Percentiles rank a stretch among this genome's conserved stretches.
Evolutionary conservation across 1,284 basidiomycete species (phyloP).

Genomic region (Cryptococcus sp.): DNA sequence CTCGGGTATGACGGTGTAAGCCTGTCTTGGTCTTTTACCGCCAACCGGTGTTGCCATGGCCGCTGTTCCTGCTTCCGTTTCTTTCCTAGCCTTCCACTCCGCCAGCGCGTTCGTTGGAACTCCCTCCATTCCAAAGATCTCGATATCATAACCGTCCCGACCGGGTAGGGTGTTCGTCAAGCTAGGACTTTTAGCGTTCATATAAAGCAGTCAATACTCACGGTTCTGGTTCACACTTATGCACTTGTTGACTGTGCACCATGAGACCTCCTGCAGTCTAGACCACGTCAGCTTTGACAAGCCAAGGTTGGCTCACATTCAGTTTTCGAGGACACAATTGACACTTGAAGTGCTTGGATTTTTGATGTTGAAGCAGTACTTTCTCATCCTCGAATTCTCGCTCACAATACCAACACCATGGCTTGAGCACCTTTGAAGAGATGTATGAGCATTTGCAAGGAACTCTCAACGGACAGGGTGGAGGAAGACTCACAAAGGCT

Average conservation of each 20-base stretch:
- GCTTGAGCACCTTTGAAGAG: slow-evolving; percentile 64
- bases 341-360: slow-evolving; percentile 99
- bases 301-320: slow-evolving; percentile 52
- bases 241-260: slow-evolving; percentile 98
- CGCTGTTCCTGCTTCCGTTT: slow-evolving; percentile 76
- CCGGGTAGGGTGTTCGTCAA: slow-evolving; percentile 96
- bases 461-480: too few species aligned
- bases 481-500: slow-evolving; percentile 35
- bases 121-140: slow-evolving; percentile 99
- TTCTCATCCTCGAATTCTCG: slow-evolving; percentile 98
- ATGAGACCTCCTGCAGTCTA: slow-evolving; percentile 85
- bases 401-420: slow-evolving; percentile 99
- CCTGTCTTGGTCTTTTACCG: slow-evolving; percentile 73
- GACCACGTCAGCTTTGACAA: slow-evolving; percentile 7
- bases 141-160: slow-evolving; percentile 94
- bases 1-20: slow-evolving; percentile 73
- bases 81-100: slow-evolving; percentile 90
- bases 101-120: slow-evolving; percentile 89
- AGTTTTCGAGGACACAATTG: slow-evolving; percentile 89
- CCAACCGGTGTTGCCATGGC: slow-evolving; percentile 67
- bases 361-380: slow-evolving; percentile 97
- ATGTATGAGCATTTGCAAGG: background rate
- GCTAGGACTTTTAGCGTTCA: slow-evolving; percentile 48
- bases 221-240: slow-evolving; percentile 96
- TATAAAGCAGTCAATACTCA: slow-evolving; percentile 48